Evolutionary conservation across 208 protist genomes (phyloP).

Genomic region (Sergeia podlipaevii): DNA sequence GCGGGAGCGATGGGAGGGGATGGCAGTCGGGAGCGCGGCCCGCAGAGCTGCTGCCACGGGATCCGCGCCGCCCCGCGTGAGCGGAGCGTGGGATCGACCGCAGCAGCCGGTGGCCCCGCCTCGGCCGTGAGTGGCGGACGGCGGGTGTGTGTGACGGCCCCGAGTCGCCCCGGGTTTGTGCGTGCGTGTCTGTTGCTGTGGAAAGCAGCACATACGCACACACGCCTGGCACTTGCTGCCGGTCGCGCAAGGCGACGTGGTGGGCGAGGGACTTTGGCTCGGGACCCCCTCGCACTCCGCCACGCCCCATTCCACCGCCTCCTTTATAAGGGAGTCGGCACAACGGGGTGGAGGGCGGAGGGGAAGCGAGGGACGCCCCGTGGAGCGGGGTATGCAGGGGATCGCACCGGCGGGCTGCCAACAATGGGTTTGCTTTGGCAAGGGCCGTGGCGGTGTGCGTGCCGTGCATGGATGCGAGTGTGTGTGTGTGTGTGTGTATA

Average conservation of each 20-base stretch:
- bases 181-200: too few relatives aligned
- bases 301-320: too few relatives aligned
- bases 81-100: conserved; percentile 19
- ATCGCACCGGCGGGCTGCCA: conserved; percentile 15
- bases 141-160: conserved; percentile 27
- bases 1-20: background rate
- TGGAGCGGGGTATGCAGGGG: too few relatives aligned
- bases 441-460: too few relatives aligned
- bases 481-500: too few relatives aligned
- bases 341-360: too few relatives aligned
- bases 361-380: too few relatives aligned
- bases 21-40: conserved; percentile 11
- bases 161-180: conserved; percentile 38
- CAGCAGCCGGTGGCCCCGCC: conserved; percentile 27
- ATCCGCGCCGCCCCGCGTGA: conserved; percentile 10
- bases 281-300: conserved; percentile 30
- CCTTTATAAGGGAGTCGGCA: too few relatives aligned
- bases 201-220: background rate
- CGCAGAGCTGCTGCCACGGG: conserved; percentile 22
- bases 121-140: too few relatives aligned
- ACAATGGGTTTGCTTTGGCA: conserved; percentile 56
- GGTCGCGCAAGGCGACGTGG: background rate
- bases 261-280: conserved; percentile 78
- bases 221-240: conserved; percentile 59
- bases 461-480: too few relatives aligned